These are phyloP conservation scores for Vigna trinervia DNA, from an alignment of 306 rosid genomes.

Conservation along the genomic window DNA sequence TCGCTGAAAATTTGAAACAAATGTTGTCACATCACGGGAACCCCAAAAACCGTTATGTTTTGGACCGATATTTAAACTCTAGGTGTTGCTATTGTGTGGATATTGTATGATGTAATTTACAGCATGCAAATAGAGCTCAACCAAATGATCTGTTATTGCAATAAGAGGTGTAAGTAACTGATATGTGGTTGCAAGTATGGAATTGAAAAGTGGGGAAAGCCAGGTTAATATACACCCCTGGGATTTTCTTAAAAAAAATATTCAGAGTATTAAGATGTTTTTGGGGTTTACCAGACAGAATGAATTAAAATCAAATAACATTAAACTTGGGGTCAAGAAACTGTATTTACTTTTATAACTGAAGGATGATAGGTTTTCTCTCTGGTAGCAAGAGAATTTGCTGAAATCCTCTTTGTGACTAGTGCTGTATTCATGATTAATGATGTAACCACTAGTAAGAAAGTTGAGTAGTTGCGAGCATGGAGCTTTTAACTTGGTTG, in stretches of 20 bases:
- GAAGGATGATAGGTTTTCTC: constrained; percentile 22
- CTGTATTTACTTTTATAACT: neutral
- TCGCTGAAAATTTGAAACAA: neutral
- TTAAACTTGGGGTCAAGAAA: constrained; percentile 29
- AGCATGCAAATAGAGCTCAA: constrained; percentile 9
- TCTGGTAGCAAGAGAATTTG: constrained; percentile 9
- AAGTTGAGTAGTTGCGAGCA: neutral
- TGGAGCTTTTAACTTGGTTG: neutral
- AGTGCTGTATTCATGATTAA: neutral
- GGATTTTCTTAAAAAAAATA: constrained; percentile 5
- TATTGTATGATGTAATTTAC: neutral
- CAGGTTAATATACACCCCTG: neutral
- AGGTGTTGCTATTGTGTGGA: neutral
- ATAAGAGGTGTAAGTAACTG: constrained; percentile 2
- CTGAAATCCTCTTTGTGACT: constrained; percentile 33
- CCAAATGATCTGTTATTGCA: constrained; percentile 15
- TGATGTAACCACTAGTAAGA: constrained; percentile 8
- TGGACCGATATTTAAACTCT: neutral
- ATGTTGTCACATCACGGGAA: neutral
- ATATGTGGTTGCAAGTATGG: constrained; percentile 15
- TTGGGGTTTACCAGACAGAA: neutral
- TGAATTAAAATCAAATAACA: constrained; percentile 7
- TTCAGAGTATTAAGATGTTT: neutral
- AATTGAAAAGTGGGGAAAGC: constrained; percentile 12
- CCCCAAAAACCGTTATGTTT: neutral